A percentile compares a stretch with the other conserved stretches of the same genome.
Conservation (phyloP, 768 basidiomycete species). For the Nidularia pulvinata region DNA sequence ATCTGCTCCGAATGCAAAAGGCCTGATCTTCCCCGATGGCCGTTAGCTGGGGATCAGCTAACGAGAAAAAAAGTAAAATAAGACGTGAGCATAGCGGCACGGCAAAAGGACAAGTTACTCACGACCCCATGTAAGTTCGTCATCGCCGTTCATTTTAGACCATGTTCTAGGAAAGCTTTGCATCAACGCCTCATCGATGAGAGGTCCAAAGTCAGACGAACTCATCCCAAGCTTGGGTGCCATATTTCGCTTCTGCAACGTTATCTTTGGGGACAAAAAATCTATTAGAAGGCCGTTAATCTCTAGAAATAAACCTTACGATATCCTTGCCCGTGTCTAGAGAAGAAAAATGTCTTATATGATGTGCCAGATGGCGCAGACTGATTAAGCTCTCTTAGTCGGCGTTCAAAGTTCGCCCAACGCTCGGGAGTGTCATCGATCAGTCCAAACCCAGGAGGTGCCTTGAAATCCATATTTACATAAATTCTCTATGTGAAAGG, state of each 20-base stretch:
- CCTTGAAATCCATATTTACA: conserved; percentile 25
- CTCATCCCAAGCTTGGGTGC: conserved; percentile 60
- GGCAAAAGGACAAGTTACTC: conserved; percentile 20
- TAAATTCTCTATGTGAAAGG: background rate
- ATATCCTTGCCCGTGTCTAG: conserved; percentile 73
- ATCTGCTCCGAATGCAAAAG: conserved; percentile 33
- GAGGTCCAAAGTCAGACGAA: conserved; percentile 21
- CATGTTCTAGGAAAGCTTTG: conserved; percentile 43
- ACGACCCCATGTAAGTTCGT: conserved; percentile 75
- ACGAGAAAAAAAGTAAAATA: background rate
- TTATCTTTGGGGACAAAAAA: conserved; percentile 48
- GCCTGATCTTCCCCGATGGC: conserved; percentile 59
- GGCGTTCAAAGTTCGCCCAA: conserved; percentile 44
- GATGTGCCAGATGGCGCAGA: conserved; percentile 28
- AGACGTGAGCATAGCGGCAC: background rate
- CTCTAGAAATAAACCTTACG: conserved; percentile 41
- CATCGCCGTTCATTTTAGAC: conserved; percentile 65
- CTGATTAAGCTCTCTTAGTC: conserved; percentile 47
- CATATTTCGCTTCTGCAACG: conserved; percentile 59
- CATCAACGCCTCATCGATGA: background rate
- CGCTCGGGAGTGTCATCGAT: conserved; percentile 44
- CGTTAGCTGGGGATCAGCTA: conserved; percentile 71
- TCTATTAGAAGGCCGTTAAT: background rate
- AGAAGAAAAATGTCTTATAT: conserved; percentile 68
- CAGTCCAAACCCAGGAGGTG: conserved; percentile 60